Percentiles rank a stretch among this genome's conserved stretches.
phyloP scores from a whole-genome alignment of 306 rosid species.

The Cicer yamashitae region DNA sequence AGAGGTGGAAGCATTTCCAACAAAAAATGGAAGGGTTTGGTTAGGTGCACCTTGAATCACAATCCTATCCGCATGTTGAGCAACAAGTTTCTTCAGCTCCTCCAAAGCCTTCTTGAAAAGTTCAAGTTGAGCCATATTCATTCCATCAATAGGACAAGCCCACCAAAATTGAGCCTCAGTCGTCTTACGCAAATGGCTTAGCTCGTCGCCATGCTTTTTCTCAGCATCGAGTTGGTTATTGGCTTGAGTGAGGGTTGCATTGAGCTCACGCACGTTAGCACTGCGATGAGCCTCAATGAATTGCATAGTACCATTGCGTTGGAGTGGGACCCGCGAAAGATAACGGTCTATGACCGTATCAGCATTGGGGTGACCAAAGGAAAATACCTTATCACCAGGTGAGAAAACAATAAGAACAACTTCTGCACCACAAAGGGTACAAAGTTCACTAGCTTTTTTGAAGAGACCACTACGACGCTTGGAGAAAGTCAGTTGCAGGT shows the following conservation, averaged over 20 bases:
- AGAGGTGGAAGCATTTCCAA: not conserved
- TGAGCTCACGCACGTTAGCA: conserved; percentile 39
- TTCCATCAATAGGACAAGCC: not conserved
- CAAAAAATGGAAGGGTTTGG: not conserved
- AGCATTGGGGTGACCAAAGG: conserved; percentile 53
- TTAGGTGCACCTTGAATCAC: not conserved
- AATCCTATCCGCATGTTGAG: not conserved
- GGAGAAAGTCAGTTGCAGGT: conserved; percentile 52
- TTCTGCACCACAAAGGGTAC: conserved; percentile 46
- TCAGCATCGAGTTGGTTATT: not conserved
- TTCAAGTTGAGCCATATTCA: not conserved
- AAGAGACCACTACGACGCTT: conserved; percentile 53
- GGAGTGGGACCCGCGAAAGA: not conserved
- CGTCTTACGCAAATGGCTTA: not conserved
- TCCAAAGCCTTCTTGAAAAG: not conserved
- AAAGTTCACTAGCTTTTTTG: conserved; percentile 57
- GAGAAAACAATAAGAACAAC: conserved; percentile 50
- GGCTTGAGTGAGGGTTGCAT: conserved; percentile 11
- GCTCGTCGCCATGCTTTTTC: not conserved
- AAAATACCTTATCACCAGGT: conserved; percentile 43
- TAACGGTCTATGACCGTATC: conserved; percentile 34
- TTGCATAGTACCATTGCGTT: not conserved
- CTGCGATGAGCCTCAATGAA: conserved; percentile 44
- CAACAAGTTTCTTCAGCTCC: not conserved
- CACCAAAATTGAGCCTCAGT: conserved; percentile 18